Base-by-base conservation (phyloP, 2,329 filamentous ascomycete species). In the Trichoderma sp. region DNA sequence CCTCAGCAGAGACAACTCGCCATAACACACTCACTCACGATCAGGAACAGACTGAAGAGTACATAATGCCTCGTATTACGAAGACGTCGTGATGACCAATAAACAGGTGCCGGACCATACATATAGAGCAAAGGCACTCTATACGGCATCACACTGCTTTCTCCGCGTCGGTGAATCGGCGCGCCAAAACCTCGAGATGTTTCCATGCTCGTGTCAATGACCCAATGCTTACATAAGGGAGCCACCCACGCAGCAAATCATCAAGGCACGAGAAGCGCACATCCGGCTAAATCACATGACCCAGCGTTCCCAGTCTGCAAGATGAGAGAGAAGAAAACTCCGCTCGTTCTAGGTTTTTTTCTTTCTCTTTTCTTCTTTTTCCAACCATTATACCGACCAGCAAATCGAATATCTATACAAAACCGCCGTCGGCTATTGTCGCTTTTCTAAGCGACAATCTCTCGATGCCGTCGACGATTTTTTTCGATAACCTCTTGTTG, bases 391-490 rank as follows among this genome's bases (percentile, higher is more conserved):
- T 67, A 77, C 74, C 80, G 80, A 82, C 81, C 80, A 79, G 78
- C 74, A 39, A 74, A 73, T 78, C 71, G 67, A 59, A 61, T 76
- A 77, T 14, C 34, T 14, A 44, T 5, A 45, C 3, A 43, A 48
- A 48, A 43, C 21, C 30, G 78, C 77, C 74, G 77, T 73, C 75
- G 75, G 77, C 74, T 64, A 69, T 69, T 71, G 28, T 69, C 69
- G 71, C 70, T 73, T 70, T 72, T 44, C 66, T 74, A 69, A 72
- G 70, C 61, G 61, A 68, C 71, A 71, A 9, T 9, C 7, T 9
- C 15, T 19, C 60, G 43, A 76, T 73, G 75, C 74, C 76, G 73
- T 81, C 83, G 83, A 76, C 79, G 80, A 81, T 76, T 78, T 50
- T 39, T 39, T n/a, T 77, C 79, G 81, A 81, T 81, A 76, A 66